A percentile compares a stretch with the other conserved stretches of the same genome.
Conservation (phyloP, 345 rosid genomes). For the Rhizophora mangle region DNA sequence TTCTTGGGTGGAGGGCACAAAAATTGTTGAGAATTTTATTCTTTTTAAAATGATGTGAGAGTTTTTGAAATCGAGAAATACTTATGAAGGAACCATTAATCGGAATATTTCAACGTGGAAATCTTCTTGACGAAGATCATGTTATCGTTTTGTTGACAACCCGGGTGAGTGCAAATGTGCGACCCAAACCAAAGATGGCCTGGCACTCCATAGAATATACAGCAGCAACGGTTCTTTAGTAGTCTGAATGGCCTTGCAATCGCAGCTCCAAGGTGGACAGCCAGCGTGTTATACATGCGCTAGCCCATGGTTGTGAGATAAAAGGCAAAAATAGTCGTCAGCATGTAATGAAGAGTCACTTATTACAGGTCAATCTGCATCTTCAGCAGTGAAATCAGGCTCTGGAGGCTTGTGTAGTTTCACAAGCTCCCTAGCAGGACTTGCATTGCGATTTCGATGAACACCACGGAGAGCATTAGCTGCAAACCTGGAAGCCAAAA, state of each 20-base stretch:
- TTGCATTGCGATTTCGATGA: conserved; percentile 70
- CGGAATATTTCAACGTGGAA: too few relatives aligned
- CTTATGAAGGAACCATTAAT: too few relatives aligned
- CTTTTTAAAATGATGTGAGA: too few relatives aligned
- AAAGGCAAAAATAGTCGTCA: neutral
- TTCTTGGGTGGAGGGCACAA: too few relatives aligned
- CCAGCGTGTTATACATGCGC: too few relatives aligned
- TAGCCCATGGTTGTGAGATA: neutral
- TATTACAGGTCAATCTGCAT: conserved; percentile 38
- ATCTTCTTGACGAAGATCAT: too few relatives aligned
- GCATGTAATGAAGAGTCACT: neutral
- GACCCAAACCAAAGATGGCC: too few relatives aligned
- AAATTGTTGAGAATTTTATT: too few relatives aligned
- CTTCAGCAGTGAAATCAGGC: conserved; percentile 95
- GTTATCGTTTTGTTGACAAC: too few relatives aligned
- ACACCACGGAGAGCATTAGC: conserved; percentile 90
- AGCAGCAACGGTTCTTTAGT: neutral
- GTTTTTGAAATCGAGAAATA: too few relatives aligned
- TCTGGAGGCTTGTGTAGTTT: conserved; percentile 86
- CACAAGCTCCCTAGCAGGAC: conserved; percentile 65
- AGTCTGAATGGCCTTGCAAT: neutral
- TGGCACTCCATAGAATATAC: too few relatives aligned
- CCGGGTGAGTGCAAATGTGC: too few relatives aligned
- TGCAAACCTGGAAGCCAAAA: conserved; percentile 83
- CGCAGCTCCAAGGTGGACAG: neutral